Evolutionary conservation across 116 monocot species (phyloP).

Genomic region (Phalaenopsis hybrid): DNA sequence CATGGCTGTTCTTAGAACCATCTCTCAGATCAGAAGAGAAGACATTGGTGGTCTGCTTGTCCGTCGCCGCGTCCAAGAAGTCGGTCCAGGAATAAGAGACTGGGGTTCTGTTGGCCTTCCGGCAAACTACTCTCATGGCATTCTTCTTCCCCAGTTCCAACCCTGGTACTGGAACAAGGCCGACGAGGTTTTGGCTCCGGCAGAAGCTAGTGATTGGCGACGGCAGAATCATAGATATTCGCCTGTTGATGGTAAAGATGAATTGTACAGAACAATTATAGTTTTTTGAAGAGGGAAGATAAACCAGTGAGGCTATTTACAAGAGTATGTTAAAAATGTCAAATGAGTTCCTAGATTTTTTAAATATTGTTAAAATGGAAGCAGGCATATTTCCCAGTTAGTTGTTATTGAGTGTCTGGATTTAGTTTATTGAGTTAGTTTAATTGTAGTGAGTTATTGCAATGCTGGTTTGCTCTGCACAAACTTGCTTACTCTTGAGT

Average conservation of each 20-base stretch:
- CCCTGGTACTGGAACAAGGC: conserved; percentile 84
- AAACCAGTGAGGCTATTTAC: too few species aligned
- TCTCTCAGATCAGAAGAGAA: conserved; percentile 54
- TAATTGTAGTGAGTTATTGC: too few species aligned
- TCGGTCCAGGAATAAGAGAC: conserved; percentile 45
- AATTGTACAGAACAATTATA: conserved; percentile 60
- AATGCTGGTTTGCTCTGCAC: too few species aligned
- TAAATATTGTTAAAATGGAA: too few species aligned
- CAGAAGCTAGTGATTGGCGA: conserved; percentile 22
- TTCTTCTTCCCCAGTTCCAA: conserved; percentile 20
- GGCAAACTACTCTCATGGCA: not conserved
- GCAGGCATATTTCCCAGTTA: too few species aligned
- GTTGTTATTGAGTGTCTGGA: too few species aligned
- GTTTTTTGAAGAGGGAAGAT: conserved; percentile 13
- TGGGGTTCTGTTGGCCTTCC: conserved; percentile 85
- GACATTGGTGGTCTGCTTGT: conserved; percentile 52
- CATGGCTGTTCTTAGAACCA: conserved; percentile 49
- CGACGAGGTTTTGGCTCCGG: conserved; percentile 36
- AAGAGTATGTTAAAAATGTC: too few species aligned
- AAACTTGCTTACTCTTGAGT: too few species aligned
- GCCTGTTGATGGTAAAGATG: conserved; percentile 69
- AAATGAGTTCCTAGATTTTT: too few species aligned
- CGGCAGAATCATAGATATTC: conserved; percentile 26
- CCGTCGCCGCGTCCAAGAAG: conserved; percentile 50
- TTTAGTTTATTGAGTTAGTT: too few species aligned